Evolutionary conservation across 306 rosid genomes (phyloP).

Genomic region (Cucurbita maxima): DNA sequence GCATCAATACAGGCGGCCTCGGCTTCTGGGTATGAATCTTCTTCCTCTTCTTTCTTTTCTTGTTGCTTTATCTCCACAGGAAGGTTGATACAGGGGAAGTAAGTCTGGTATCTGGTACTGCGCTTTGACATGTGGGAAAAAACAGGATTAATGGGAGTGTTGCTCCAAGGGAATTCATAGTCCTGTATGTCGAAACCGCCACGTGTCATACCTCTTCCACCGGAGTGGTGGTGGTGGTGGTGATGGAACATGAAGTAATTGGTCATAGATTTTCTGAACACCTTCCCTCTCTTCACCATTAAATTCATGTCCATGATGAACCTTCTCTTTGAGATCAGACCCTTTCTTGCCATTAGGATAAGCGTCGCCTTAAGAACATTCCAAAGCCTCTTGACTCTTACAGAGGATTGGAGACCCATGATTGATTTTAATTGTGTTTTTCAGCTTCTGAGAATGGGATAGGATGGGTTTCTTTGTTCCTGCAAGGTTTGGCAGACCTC

Average conservation of each 20-base stretch:
- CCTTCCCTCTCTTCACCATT: conserved; percentile 40
- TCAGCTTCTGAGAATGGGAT: not conserved
- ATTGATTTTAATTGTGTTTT: not conserved
- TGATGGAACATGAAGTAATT: conserved; percentile 20
- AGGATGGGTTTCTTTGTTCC: conserved; percentile 22
- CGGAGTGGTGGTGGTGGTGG: conserved; percentile 13
- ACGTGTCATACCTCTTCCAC: conserved; percentile 9
- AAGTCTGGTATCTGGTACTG: conserved; percentile 25
- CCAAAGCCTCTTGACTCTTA: conserved; percentile 25
- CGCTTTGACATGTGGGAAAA: conserved; percentile 30
- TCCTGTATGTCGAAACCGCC: conserved; percentile 25
- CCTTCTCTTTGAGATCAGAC: conserved; percentile 34
- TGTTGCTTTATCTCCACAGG: conserved; percentile 9
- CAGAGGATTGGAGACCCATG: not conserved
- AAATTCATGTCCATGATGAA: conserved; percentile 37
- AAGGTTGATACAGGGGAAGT: conserved; percentile 34
- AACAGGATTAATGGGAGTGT: conserved; percentile 29
- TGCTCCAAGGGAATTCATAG: conserved; percentile 36
- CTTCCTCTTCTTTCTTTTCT: not conserved
- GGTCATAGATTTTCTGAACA: conserved; percentile 26
- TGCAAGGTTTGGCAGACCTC: conserved; percentile 27
- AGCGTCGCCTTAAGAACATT: conserved; percentile 28
- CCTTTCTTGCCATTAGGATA: conserved; percentile 34
- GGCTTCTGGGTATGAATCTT: not conserved
- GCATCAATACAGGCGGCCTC: not conserved